Evolutionary conservation across 306 rosid species (phyloP).

Genomic region (Prunus mira): DNA sequence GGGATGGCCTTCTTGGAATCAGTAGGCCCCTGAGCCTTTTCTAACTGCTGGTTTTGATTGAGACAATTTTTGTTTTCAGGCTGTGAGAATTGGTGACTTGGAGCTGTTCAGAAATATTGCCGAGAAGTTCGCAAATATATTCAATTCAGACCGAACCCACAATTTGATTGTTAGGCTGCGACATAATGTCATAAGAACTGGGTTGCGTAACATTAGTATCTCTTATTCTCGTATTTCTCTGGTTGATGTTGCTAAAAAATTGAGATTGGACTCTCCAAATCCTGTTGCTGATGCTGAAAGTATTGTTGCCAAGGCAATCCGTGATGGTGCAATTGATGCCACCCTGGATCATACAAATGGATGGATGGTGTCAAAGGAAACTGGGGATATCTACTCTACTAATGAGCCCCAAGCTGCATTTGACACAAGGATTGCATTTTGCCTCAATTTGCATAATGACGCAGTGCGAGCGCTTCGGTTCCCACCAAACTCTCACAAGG

Average conservation of each 20-base stretch:
- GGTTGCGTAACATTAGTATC: conserved; percentile 92
- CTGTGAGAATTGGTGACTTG: conserved; percentile 95
- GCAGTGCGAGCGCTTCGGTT: conserved; percentile 76
- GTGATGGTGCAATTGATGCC: conserved; percentile 75
- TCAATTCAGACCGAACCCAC: conserved; percentile 73
- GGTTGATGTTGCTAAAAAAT: conserved; percentile 79
- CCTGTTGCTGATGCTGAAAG: conserved; percentile 84
- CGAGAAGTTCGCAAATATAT: conserved; percentile 71
- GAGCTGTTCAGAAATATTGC: conserved; percentile 90
- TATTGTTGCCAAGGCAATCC: conserved; percentile 94
- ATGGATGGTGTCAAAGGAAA: conserved; percentile 95
- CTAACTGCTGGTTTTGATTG: conserved; percentile 14
- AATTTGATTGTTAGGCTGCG: conserved; percentile 93
- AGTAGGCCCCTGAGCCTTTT: not conserved
- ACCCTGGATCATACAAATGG: conserved; percentile 74
- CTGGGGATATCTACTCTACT: conserved; percentile 88
- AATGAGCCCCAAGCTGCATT: conserved; percentile 90
- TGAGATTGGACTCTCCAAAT: conserved; percentile 80
- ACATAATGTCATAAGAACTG: conserved; percentile 94
- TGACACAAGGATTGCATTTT: conserved; percentile 89
- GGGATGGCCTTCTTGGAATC: not conserved
- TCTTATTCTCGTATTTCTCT: conserved; percentile 94
- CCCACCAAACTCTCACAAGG: conserved; percentile 53
- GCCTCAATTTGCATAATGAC: conserved; percentile 91
- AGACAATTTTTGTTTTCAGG: conserved; percentile 43